Conservation (phyloP, 108 stramenopile species). For the Cyclotella baltica region DNA sequence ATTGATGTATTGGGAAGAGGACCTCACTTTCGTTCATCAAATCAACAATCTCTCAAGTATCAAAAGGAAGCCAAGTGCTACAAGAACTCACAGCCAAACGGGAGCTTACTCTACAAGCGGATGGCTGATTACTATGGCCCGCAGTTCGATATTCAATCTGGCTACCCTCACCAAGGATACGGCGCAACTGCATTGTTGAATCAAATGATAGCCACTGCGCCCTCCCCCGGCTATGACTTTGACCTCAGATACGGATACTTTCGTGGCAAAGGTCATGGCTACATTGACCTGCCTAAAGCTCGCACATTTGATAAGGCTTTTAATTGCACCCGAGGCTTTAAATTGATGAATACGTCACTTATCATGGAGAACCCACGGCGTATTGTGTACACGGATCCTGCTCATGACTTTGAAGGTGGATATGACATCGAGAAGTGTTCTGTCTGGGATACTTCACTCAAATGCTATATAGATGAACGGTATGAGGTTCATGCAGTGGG, state of each 20-base stretch:
- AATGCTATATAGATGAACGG: slow-evolving; percentile 51
- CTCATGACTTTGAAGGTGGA: slow-evolving; percentile 55
- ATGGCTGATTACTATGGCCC: slow-evolving; percentile 87
- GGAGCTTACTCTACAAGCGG: slow-evolving; percentile 77
- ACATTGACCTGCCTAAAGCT: slow-evolving; percentile 74
- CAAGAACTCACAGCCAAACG: slow-evolving; percentile 69
- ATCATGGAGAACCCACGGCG: slow-evolving; percentile 33
- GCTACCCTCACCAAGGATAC: slow-evolving; percentile 76
- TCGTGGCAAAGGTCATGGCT: slow-evolving; percentile 53
- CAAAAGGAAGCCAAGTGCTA: slow-evolving; percentile 76
- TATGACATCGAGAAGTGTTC: slow-evolving; percentile 57
- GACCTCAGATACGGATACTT: slow-evolving; percentile 44
- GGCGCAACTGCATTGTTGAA: slow-evolving; percentile 45
- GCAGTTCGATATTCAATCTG: slow-evolving; percentile 82
- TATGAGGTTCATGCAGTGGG: slow-evolving; percentile 51
- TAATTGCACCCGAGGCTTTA: slow-evolving; percentile 83
- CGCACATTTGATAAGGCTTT: slow-evolving; percentile 71
- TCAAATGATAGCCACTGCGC: slow-evolving; percentile 47
- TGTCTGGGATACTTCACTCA: slow-evolving; percentile 39
- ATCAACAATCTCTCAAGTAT: slow-evolving; percentile 61
- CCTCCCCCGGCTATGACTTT: slow-evolving; percentile 40
- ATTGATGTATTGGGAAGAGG: slow-evolving; percentile 84
- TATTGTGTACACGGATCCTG: slow-evolving; percentile 59
- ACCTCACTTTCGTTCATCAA: slow-evolving; percentile 66
- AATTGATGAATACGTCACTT: slow-evolving; percentile 72